These are phyloP conservation scores for Coprinopsis cinerea DNA, from an alignment of 768 basidiomycete species.

Conservation along the genomic window DNA sequence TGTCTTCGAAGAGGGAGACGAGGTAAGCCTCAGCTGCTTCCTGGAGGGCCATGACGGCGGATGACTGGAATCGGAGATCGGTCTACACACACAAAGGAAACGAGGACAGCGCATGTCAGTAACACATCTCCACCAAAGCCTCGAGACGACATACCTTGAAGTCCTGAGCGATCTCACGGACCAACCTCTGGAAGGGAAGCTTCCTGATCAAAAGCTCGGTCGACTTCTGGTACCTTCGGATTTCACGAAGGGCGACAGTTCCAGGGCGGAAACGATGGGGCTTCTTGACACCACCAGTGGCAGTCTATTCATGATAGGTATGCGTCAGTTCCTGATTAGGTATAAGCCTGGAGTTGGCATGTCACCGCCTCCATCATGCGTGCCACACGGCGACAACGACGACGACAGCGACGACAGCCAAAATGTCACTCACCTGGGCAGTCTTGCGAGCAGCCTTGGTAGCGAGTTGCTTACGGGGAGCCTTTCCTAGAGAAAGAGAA, in stretches of 20 bases:
- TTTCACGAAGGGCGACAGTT: conserved; percentile 99
- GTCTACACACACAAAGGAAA: conserved; percentile 44
- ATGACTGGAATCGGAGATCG: conserved; percentile 92
- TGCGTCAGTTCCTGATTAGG: conserved; percentile 1
- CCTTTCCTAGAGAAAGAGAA: conserved; percentile 54
- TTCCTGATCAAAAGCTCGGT: conserved; percentile 99
- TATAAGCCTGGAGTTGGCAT: conserved; percentile 5
- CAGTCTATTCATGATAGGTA: conserved; percentile 37
- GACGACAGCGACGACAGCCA: conserved; percentile 23
- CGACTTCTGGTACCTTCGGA: conserved; percentile 96
- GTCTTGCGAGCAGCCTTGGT: conserved; percentile 95
- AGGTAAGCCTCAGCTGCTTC: conserved; percentile 90
- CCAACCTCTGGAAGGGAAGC: conserved; percentile 98
- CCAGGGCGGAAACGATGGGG: conserved; percentile 96
- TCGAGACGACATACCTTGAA: conserved; percentile 62
- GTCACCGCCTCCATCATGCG: conserved; percentile 5
- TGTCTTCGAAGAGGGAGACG: conserved; percentile 83
- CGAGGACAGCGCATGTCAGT: conserved; percentile 7
- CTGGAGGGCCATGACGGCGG: conserved; percentile 90
- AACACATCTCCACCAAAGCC: neutral
- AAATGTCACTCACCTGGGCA: conserved; percentile 49
- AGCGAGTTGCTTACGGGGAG: conserved; percentile 90
- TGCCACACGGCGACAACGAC: conserved; percentile 13
- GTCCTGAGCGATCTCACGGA: conserved; percentile 95
- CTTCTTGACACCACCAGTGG: conserved; percentile 99